Conservation (phyloP, 169 alveolate species). For the Plasmodium relictum region DNA sequence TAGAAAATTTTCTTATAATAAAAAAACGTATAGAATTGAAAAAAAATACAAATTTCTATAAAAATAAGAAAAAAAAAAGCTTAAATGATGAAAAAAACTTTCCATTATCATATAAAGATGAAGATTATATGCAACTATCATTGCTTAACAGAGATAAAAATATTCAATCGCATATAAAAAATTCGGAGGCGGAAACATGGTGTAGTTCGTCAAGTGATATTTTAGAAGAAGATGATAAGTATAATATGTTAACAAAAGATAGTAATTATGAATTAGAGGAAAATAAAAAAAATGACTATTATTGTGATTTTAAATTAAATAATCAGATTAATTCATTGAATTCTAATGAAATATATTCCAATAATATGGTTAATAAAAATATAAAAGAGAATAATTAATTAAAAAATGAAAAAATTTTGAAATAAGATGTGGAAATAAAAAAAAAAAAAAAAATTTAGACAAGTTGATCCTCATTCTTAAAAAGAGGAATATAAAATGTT, state of each 20-base stretch:
- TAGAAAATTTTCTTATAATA: conserved; percentile 57
- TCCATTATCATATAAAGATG: conserved; percentile 2
- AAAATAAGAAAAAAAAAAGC: background rate
- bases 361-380: no score
- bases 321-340: no score
- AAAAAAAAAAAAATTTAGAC: no score
- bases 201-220: conserved; percentile 59
- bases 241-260: conserved; percentile 65
- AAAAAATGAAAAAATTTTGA: no score
- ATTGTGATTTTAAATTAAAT: no score
- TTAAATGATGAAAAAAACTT: background rate
- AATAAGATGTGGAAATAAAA: no score
- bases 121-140: conserved; percentile 8
- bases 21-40: conserved; percentile 35
- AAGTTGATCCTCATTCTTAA: no score
- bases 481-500: no score
- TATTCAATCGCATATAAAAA: conserved; percentile 21
- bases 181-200: conserved; percentile 58
- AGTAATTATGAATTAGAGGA: conserved; percentile 20
- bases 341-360: no score
- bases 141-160: conserved; percentile 20
- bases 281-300: conserved; percentile 11
- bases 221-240: background rate
- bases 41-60: conserved; percentile 11
- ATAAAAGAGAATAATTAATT: no score